These are phyloP conservation scores for Chenopodium quinoa DNA, from an alignment of 148 eudicot genomes.

Conservation along the genomic window DNA sequence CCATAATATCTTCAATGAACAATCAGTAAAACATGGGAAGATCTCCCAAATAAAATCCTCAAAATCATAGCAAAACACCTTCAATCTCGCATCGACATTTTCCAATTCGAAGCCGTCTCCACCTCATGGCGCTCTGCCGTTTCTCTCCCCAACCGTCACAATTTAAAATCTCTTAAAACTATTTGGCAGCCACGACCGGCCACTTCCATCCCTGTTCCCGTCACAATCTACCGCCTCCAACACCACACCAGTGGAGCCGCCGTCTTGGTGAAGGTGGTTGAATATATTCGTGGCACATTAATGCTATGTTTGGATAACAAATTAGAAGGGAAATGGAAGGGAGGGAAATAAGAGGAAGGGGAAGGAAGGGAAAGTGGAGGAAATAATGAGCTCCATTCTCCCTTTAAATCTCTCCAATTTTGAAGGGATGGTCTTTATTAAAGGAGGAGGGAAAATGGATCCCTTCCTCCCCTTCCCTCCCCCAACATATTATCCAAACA, in stretches of 20 bases:
- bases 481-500: too few species aligned
- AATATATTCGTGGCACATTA: neutral
- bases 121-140: neutral
- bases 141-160: neutral
- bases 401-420: too few species aligned
- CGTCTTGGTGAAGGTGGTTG: neutral
- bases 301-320: too few species aligned
- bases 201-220: neutral
- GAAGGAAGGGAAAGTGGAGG: too few species aligned
- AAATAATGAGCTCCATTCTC: too few species aligned
- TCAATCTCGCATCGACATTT: neutral
- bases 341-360: too few species aligned
- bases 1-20: too few species aligned
- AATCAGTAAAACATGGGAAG: neutral
- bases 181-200: neutral
- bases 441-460: too few species aligned
- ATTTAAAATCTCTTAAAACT: neutral
- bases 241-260: neutral
- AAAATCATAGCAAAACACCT: constrained; percentile 7
- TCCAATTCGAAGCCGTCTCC: neutral
- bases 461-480: too few species aligned
- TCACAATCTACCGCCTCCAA: neutral
- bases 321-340: too few species aligned
- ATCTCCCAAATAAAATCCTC: neutral
- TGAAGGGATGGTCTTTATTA: too few species aligned